These are phyloP conservation scores for Limtongozyma cylindracea DNA, from an alignment of 805 yeast species.

Conservation along the genomic window DNA sequence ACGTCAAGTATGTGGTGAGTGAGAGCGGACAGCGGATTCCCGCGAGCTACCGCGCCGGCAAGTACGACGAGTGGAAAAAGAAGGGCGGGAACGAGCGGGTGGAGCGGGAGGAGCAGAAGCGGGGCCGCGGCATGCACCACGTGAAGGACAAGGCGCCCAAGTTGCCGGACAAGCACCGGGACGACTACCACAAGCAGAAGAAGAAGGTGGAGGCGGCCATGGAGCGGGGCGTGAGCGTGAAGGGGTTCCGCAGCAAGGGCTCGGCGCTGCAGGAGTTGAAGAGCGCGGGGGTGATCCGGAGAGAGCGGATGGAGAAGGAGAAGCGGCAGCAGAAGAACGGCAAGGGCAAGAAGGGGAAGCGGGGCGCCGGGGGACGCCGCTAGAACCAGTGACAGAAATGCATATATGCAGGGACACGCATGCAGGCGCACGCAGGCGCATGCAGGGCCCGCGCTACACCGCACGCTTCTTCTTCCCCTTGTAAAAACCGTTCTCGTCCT, in stretches of 20 bases:
- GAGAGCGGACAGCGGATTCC: conserved; percentile 88
- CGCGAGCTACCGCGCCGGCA: conserved; percentile 76
- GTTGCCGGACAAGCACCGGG: conserved; percentile 75
- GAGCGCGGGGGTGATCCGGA: conserved; percentile 54
- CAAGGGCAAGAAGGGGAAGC: no score
- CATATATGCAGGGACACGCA: no score
- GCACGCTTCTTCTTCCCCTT: conserved; percentile 26
- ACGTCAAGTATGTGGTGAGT: conserved; percentile 73
- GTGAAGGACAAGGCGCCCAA: conserved; percentile 58
- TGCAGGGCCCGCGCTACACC: no score
- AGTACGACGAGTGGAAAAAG: conserved; percentile 79
- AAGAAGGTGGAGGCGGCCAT: conserved; percentile 60
- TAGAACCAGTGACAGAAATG: no score
- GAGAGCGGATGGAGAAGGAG: conserved; percentile 42
- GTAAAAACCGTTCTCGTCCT: conserved; percentile 57
- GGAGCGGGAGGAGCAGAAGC: conserved; percentile 1
- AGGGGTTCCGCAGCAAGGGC: conserved; percentile 30
- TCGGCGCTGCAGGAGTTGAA: conserved; percentile 26
- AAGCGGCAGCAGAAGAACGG: conserved; percentile 62
- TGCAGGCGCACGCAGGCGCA: no score
- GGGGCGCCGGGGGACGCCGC: no score
- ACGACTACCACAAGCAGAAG: conserved; percentile 63
- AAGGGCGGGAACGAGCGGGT: conserved; percentile 20
- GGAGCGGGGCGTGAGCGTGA: conserved; percentile 47
- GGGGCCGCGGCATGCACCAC: conserved; percentile 36